Base-by-base conservation (phyloP, 495 filamentous ascomycete genomes). In the Physcia stellaris region DNA sequence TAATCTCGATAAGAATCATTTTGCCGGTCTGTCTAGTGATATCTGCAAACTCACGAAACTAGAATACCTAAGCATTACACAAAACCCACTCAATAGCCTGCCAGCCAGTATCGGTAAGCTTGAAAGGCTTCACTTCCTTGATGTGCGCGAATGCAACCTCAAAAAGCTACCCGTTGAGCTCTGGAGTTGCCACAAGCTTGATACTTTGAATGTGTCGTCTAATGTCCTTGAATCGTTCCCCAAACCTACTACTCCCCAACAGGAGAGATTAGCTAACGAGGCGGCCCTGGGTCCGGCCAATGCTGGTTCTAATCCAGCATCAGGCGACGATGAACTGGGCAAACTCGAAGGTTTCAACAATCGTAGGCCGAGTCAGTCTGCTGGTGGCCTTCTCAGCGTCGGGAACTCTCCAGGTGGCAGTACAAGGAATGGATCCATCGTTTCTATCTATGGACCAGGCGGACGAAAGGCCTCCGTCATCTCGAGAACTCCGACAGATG, bases 1-100 rank as follows among this genome's bases (percentile, higher is more conserved):
- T 16, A 74, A 86, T 27, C 66, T 99, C 15, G 88, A 95, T 55
- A 86, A 85, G 52, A 99, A 99, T 48, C 90, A 95, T 55, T 86
- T 96, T 45, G 83, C 86, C 4, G 86, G 85, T 2, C 64, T 96
- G 23, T 86, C 86, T 0, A 65, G 68, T 35, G 77, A 87, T 35
- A 80, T 96, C 43, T 86, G 87, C 20, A 84, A 80, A 45, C 64
- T 99, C 24, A 71, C 73, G 42, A 82, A 72, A 43, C 67, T 99
- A 20, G 86, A 96, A 44, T 75, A 90, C 61, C 78, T 99, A 51
- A 95, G 87, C 57, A 83, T 95, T 43, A 85, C 85, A 24, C 81
- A 84, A 50, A 99, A 99, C 47, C 75, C 80, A 0, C 70, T 99
- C 3, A 77, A 73, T 36, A 75, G 80, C 33, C 63, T 99, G 18